phyloP scores from a whole-genome alignment of 352 stramenopile species.

The Phytophthora sojae region DNA sequence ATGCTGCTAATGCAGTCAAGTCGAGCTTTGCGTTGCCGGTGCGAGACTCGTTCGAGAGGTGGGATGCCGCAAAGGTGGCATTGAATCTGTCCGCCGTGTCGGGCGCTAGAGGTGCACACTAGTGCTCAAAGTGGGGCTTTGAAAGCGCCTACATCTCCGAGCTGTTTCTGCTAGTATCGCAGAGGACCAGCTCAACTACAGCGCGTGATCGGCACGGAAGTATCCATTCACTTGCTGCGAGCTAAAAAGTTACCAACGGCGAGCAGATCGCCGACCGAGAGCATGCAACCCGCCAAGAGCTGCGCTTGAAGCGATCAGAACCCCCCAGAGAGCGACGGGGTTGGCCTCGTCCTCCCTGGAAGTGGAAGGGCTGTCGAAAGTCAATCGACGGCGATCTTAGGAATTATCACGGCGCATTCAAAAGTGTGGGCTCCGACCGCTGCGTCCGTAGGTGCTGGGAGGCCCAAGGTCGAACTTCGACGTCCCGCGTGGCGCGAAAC shows the following conservation, averaged over 20 bases:
- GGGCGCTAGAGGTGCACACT: too few relatives aligned
- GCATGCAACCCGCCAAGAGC: slow-evolving; percentile 20
- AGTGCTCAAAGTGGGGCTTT: too few relatives aligned
- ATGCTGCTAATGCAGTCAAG: slow-evolving; percentile 18
- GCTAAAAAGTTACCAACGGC: slow-evolving; percentile 3
- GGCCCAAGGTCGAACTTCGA: neutral
- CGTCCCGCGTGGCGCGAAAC: neutral
- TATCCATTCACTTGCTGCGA: neutral
- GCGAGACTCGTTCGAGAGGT: too few relatives aligned
- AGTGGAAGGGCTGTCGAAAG: neutral
- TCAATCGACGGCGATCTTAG: neutral
- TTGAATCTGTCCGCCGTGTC: too few relatives aligned
- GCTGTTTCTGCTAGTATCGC: neutral
- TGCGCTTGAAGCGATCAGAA: neutral
- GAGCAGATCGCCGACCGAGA: slow-evolving; percentile 25
- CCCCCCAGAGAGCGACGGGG: neutral
- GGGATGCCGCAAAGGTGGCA: slow-evolving; percentile 21
- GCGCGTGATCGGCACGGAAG: neutral
- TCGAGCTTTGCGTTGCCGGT: neutral
- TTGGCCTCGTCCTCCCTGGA: neutral
- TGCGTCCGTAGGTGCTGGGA: neutral
- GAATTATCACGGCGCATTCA: neutral
- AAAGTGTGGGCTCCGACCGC: neutral
- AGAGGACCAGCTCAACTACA: neutral
- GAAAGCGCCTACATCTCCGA: too few relatives aligned